phyloP scores from a whole-genome alignment of 2,329 filamentous ascomycete species.

The Fusarium sororula region DNA sequence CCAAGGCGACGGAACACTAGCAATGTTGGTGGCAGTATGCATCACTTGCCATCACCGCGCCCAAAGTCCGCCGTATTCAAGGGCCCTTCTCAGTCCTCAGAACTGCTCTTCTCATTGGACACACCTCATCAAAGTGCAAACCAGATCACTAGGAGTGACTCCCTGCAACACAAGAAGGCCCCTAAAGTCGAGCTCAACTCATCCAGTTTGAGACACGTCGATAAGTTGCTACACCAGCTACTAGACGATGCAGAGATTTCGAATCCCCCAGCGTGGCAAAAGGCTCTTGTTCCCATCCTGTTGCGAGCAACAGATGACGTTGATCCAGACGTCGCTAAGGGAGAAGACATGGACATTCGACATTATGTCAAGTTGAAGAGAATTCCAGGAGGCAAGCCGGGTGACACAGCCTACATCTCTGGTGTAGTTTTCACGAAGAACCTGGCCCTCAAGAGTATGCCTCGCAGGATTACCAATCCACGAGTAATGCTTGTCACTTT shows the following conservation, averaged over 20 bases:
- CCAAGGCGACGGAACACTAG: constrained; percentile 83
- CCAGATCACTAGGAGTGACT: constrained; percentile 78
- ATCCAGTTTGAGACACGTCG: constrained; percentile 88
- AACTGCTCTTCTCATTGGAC: constrained; percentile 61
- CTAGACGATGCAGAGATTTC: constrained; percentile 79
- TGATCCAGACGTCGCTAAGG: constrained; percentile 86
- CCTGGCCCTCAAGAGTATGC: constrained; percentile 95
- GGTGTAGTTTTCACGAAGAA: constrained; percentile 99
- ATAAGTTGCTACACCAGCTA: constrained; percentile 83
- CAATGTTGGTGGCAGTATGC: constrained; percentile 75
- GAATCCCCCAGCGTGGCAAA: constrained; percentile 83
- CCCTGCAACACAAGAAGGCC: constrained; percentile 77
- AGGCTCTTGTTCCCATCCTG: constrained; percentile 87
- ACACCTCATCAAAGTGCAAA: constrained; percentile 54
- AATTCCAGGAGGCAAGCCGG: constrained; percentile 87
- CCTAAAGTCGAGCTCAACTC: constrained; percentile 86
- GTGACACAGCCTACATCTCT: constrained; percentile 95
- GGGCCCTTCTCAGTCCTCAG: constrained; percentile 61
- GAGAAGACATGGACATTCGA: constrained; percentile 95
- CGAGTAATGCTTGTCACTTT: constrained; percentile 94
- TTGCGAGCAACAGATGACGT: constrained; percentile 93
- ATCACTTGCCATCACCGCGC: constrained; percentile 78
- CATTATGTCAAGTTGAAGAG: constrained; percentile 99
- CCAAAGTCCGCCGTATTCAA: constrained; percentile 67
- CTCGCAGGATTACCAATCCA: constrained; percentile 82